Base-by-base conservation (phyloP, 176 grass and related monocot species). In the Triticum timopheevii region DNA sequence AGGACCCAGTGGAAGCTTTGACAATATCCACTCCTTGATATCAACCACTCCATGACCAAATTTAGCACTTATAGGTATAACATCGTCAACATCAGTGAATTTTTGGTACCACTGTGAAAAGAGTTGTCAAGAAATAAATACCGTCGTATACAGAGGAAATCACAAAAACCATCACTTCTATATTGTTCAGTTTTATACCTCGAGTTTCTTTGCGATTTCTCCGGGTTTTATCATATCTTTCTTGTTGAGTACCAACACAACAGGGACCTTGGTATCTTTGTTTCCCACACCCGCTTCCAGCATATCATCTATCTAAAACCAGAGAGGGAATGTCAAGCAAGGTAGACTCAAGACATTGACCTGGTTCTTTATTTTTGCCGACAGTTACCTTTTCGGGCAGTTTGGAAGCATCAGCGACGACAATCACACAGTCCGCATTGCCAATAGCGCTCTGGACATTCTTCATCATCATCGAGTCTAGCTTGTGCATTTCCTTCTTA, bases 61-160 rank as follows among this genome's bases (percentile, higher is more conserved):
- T 91, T 98, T 98, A 50, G 97, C 97, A 91, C 97, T 98, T 86
- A 98, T 88, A 65, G 97, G 94, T 95, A 98, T 98, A 49, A 96
- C 90, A 59, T 96, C 97, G 59, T 98, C 97, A 65, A 85, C 97
- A 89, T 92, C 65, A 4, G 92, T 90, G 67, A 92, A 92, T 13
- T 96, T 98, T 84, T 94, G 63, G 47, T 98, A 98, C 94, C 97
- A 98, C 92, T 98, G 85, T 34, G 61, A 89, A 85, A 80, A 72
- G 56, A 62, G 40, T 58, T 59, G 20, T 28, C 34, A 19, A 8
- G 38, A 61, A 82, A 73, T 84, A 63, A 90, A 19, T 62, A 84
- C 31, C 6, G 31, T n/a, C 19, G 38, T 9, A 81, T 5, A 10
- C 11, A 59, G 73, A 82, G 47, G 35, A 67, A 61, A 83, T 7